Conservation (phyloP, 2,329 filamentous ascomycete genomes). For the Akanthomyces lecanii region DNA sequence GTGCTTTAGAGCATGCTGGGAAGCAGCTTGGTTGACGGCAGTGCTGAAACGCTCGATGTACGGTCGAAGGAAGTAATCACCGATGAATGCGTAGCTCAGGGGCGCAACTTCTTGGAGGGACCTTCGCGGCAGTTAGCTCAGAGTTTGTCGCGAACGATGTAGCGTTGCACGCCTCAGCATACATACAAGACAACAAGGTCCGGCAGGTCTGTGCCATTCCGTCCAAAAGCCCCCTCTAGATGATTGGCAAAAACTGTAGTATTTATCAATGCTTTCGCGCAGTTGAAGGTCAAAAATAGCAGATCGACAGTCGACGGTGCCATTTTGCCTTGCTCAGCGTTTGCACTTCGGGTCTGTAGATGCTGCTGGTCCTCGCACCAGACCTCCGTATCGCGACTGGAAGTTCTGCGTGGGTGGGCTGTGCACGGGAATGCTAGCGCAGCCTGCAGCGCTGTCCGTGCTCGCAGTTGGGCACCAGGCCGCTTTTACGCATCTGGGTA, state of each 20-base stretch:
- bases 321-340: slow-evolving; percentile 23
- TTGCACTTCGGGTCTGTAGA: background rate
- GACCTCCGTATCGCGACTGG: background rate
- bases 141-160: background rate
- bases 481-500: background rate
- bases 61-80: slow-evolving; percentile 69
- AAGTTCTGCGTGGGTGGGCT: background rate
- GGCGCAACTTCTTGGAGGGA: slow-evolving; percentile 92
- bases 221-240: slow-evolving; percentile 56
- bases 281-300: slow-evolving; percentile 87
- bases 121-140: slow-evolving; percentile 32
- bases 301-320: slow-evolving; percentile 55
- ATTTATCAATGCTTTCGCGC: slow-evolving; percentile 68
- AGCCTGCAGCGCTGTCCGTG: too few relatives aligned
- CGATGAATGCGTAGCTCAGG: slow-evolving; percentile 78
- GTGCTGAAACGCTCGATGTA: slow-evolving; percentile 71
- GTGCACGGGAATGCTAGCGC: background rate
- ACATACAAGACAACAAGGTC: slow-evolving; percentile 56
- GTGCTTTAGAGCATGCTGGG: slow-evolving; percentile 29
- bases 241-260: slow-evolving; percentile 66
- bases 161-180: background rate
- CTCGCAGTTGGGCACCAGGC: background rate
- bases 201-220: slow-evolving; percentile 44
- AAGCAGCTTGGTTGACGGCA: slow-evolving; percentile 66
- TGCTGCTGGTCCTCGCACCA: background rate